Evolutionary conservation across 2,329 filamentous ascomycete genomes (phyloP), one percentile per base, ranked within the genome.

Genomic region (Botrytis fragariae): DNA sequence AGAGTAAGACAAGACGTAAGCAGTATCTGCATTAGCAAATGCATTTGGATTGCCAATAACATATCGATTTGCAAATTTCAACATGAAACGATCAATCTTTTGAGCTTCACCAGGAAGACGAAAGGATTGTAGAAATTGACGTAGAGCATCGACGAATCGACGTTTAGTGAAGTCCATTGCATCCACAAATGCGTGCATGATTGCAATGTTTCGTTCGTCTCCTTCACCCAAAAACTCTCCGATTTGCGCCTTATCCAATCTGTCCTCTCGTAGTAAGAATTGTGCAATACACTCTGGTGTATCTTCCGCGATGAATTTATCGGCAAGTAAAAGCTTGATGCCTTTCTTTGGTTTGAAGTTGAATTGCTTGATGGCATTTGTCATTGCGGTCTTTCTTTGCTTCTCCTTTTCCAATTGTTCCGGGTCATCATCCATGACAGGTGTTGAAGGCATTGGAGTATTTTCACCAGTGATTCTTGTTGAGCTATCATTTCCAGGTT

Each of bases 61-160:
- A 81, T 99, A 99, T 74, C 95, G 91, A 82, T 98, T 95, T 16
- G 96, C 96, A 83, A 98, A 99, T 82, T 99, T 99, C 77, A 99
- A 85, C 96, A 99, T 98, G 83, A 98, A 97, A 65, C 96, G 93
- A 89, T 99, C 96, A 77, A 99, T 99, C 85, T 99, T 99, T 81
- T 99, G 96, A 0, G 95, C 95, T 83, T 99, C 96, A 74, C 96
- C 96, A 0, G 96, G 96, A 22, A 99, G 85, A 75, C 96, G 92
- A 85, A 99, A 99, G 42, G 94, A 93, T 82, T 99, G 96, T 20
- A 99, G 85, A 79, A 99, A 99, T 74, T 94, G 91, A 54, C 96
- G 90, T 39, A 99, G 84, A 22, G 96, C 92, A 82, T 98, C 95
- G 10, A 98, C 95, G 78, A 99, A 99, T 3, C 95, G 91, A 72